Evolutionary conservation across 169 alveolate genomes (phyloP).

Genomic region (Plasmodium cynomolgi): DNA sequence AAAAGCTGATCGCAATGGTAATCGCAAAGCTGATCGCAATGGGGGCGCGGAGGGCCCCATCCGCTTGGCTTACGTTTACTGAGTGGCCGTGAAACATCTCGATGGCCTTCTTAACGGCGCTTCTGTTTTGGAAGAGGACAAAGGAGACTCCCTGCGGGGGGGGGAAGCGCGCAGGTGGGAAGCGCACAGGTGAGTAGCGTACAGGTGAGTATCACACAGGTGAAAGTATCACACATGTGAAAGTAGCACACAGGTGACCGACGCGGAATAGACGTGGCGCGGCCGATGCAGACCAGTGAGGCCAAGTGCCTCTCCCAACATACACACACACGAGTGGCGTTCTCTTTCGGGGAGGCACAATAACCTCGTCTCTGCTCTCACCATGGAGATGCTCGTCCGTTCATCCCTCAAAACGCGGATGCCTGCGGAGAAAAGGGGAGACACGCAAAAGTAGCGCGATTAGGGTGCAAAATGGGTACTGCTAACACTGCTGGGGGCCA

Average conservation of each 20-base stretch:
- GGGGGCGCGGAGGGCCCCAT: not conserved
- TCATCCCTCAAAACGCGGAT: conserved; percentile 34
- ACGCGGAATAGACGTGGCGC: too few species aligned
- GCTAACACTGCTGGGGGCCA: too few species aligned
- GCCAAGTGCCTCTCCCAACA: not conserved
- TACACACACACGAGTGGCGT: not conserved
- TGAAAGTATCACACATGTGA: not conserved
- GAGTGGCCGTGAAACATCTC: conserved; percentile 35
- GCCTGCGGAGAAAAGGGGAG: conserved; percentile 2
- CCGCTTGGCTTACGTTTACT: conserved; percentile 19
- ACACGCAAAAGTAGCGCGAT: not conserved
- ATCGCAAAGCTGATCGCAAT: not conserved
- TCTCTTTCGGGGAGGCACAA: not conserved
- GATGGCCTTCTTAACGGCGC: conserved; percentile 58
- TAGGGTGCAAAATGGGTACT: not conserved
- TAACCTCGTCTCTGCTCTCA: not conserved
- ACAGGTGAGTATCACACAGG: not conserved
- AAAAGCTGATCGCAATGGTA: not conserved
- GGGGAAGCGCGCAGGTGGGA: not conserved
- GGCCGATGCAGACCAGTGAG: too few species aligned
- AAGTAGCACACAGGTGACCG: too few species aligned
- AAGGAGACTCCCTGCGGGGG: conserved; percentile 32
- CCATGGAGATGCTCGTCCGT: conserved; percentile 27
- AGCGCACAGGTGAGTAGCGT: not conserved
- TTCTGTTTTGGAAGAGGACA: conserved; percentile 26